Evolutionary conservation across 352 stramenopile genomes (phyloP).

Genomic region (Pythium graminicola): DNA sequence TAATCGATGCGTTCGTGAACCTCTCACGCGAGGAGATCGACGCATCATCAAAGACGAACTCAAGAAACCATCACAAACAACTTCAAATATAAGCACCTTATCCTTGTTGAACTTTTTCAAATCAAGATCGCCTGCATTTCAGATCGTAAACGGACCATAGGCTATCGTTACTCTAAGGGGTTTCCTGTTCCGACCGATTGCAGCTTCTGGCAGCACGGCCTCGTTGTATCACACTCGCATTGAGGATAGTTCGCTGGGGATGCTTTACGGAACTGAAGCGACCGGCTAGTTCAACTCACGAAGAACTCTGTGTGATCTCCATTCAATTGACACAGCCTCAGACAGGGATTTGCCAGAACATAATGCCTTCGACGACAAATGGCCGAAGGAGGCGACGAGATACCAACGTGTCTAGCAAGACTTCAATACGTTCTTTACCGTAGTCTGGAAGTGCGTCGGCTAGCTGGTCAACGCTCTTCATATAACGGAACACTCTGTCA

Average conservation of each 20-base stretch:
- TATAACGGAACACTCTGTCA: not conserved
- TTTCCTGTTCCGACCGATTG: too few species aligned
- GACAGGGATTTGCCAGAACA: conserved; percentile 75
- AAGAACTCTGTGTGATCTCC: not conserved
- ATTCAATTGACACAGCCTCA: conserved; percentile 15
- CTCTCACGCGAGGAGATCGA: too few species aligned
- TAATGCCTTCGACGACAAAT: conserved; percentile 78
- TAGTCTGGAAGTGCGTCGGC: conserved; percentile 59
- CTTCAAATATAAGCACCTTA: too few species aligned
- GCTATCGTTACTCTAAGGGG: too few species aligned
- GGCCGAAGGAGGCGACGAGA: conserved; percentile 65
- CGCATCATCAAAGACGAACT: too few species aligned
- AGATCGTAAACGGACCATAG: too few species aligned
- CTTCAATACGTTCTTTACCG: conserved; percentile 63
- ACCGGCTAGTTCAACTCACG: not conserved
- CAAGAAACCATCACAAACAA: conserved; percentile 4
- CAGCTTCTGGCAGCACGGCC: too few species aligned
- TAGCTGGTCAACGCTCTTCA: conserved; percentile 67
- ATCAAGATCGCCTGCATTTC: too few species aligned
- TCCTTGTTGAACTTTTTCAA: too few species aligned
- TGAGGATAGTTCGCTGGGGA: too few species aligned
- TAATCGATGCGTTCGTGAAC: too few species aligned
- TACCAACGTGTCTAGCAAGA: conserved; percentile 71
- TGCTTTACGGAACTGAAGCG: not conserved
- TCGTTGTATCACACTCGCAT: too few species aligned